These are phyloP conservation scores for Breviolum minutum DNA, from an alignment of 73 alveolate species.

Conservation along the genomic window DNA sequence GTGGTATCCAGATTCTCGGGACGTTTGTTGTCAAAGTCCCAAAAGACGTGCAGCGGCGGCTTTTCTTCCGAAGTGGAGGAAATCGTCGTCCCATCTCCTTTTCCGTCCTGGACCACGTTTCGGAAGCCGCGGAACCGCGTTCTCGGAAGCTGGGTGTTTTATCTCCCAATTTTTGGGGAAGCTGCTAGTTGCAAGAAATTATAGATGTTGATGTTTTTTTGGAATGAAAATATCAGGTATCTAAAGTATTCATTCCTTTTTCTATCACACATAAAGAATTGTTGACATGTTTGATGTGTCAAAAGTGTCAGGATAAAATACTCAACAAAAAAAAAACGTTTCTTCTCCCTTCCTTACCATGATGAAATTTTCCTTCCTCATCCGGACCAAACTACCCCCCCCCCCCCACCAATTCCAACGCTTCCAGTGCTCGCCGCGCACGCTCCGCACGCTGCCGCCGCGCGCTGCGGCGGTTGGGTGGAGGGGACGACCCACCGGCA, in stretches of 20 bases:
- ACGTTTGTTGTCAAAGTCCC: slow-evolving; percentile 19
- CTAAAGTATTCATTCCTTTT: no score
- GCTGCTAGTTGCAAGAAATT: not conserved
- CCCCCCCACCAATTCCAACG: not conserved
- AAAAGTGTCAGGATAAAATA: no score
- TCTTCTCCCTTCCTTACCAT: no score
- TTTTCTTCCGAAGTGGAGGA: no score
- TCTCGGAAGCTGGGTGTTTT: not conserved
- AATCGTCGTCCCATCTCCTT: not conserved
- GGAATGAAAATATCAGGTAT: no score
- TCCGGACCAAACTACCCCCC: no score
- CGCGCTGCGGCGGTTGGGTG: not conserved
- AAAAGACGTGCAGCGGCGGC: not conserved
- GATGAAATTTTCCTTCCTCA: no score
- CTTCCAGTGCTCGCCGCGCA: not conserved
- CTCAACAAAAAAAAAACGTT: no score
- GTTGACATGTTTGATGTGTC: no score
- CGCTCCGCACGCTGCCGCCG: not conserved
- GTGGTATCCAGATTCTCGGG: not conserved
- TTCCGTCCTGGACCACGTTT: not conserved
- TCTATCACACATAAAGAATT: no score
- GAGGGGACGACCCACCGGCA: not conserved
- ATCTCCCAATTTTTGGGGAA: not conserved
- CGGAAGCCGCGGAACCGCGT: not conserved
- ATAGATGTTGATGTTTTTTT: not conserved